Evolutionary conservation across 2,329 filamentous ascomycete genomes (phyloP).

Genomic region (Venturia effusa): DNA sequence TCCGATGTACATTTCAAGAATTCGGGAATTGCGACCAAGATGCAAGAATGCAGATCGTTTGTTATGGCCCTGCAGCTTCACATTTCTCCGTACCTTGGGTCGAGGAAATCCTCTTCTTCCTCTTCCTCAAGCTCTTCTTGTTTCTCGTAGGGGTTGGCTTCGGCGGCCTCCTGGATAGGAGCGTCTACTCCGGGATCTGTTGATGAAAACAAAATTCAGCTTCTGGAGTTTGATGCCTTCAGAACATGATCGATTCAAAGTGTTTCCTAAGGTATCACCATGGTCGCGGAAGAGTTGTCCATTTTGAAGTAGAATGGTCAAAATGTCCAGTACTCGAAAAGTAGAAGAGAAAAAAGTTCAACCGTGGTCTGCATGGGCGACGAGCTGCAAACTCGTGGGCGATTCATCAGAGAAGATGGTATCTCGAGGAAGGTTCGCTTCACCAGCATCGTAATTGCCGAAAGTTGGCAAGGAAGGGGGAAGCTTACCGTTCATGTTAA

Average conservation of each 20-base stretch:
- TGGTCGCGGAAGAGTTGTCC: too few species aligned
- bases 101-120: conserved; percentile 31
- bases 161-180: conserved; percentile 36
- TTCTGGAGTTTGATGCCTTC: neutral
- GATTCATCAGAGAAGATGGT: neutral
- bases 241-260: neutral
- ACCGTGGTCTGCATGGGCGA: too few species aligned
- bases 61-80: neutral
- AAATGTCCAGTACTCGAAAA: too few species aligned
- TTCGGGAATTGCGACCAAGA: neutral
- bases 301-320: too few species aligned
- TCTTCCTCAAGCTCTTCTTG: conserved; percentile 26
- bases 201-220: neutral
- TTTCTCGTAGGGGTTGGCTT: conserved; percentile 23
- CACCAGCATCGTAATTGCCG: neutral
- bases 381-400: neutral
- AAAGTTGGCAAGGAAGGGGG: neutral
- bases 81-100: conserved; percentile 27
- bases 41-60: neutral
- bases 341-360: too few species aligned
- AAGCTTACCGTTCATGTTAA: neutral
- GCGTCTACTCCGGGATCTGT: conserved; percentile 43
- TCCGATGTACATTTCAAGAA: too few species aligned
- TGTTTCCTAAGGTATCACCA: too few species aligned
- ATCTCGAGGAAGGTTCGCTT: too few species aligned